Evolutionary conservation across 148 eudicot genomes (phyloP).

Genomic region (Fallopia convolvulus): DNA sequence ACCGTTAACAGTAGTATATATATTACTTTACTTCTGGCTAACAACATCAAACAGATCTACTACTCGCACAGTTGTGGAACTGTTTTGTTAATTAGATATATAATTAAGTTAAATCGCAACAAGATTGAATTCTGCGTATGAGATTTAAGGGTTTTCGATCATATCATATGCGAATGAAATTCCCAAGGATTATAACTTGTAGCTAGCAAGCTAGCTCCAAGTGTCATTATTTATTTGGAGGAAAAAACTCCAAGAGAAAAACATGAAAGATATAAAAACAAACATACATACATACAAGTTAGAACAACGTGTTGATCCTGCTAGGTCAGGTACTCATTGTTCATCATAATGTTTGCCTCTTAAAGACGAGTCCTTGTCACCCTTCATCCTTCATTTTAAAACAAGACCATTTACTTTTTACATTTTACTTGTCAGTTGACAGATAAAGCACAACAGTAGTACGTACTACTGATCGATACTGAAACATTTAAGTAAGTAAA

Average conservation of each 20-base stretch:
- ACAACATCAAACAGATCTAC: not conserved
- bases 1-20: not conserved
- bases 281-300: too few relatives aligned
- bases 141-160: not conserved
- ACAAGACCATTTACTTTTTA: not conserved
- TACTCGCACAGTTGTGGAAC: not conserved
- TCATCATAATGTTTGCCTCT: not conserved
- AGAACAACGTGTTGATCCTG: not conserved
- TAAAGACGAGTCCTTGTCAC: too few relatives aligned
- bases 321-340: not conserved
- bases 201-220: not conserved
- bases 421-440: not conserved
- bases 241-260: not conserved
- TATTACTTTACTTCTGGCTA: not conserved
- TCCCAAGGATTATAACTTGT: not conserved
- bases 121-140: not conserved
- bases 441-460: not conserved
- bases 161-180: not conserved
- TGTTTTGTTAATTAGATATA: too few relatives aligned
- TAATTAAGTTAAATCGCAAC: not conserved
- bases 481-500: not conserved
- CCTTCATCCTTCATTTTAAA: too few relatives aligned
- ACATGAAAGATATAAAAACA: not conserved
- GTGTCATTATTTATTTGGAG: not conserved
- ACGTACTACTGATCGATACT: not conserved